Conservation (phyloP, 2,329 filamentous ascomycete genomes). For the Macrophomina pseudophaseolina region DNA sequence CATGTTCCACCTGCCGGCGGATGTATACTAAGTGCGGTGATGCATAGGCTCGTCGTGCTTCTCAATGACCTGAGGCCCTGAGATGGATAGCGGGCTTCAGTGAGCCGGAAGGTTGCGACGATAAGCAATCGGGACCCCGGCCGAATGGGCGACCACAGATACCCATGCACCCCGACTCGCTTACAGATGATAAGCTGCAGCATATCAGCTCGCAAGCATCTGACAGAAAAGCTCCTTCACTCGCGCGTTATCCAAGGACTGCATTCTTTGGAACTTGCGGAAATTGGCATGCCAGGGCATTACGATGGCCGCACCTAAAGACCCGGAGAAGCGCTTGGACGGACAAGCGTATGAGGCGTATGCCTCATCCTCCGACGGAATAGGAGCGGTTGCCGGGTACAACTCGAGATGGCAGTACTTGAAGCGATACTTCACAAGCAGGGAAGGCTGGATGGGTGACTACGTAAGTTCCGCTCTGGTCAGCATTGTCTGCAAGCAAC, state of each 20-base stretch:
- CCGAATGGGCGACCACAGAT: not conserved
- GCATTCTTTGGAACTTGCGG: not conserved
- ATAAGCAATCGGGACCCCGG: constrained; percentile 3
- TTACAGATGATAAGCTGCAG: not conserved
- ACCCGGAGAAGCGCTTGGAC: not conserved
- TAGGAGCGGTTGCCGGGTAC: not conserved
- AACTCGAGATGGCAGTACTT: not conserved
- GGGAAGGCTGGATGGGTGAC: constrained; percentile 47
- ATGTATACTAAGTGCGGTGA: not conserved
- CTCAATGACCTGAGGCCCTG: too few species aligned
- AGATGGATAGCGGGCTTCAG: not conserved
- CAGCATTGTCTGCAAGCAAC: too few species aligned
- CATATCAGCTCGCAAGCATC: not conserved
- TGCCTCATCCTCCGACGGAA: not conserved
- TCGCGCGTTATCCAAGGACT: not conserved
- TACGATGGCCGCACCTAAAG: not conserved
- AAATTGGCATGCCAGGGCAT: not conserved
- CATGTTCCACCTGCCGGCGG: not conserved
- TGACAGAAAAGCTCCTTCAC: not conserved
- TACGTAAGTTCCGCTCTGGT: constrained; percentile 37
- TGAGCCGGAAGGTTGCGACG: not conserved
- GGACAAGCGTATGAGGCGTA: not conserved
- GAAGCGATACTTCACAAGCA: constrained; percentile 8
- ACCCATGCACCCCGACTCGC: not conserved
- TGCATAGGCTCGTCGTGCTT: too few species aligned